Conservation (phyloP, 164 flowering plant genomes). For the Umbellularia californica region DNA sequence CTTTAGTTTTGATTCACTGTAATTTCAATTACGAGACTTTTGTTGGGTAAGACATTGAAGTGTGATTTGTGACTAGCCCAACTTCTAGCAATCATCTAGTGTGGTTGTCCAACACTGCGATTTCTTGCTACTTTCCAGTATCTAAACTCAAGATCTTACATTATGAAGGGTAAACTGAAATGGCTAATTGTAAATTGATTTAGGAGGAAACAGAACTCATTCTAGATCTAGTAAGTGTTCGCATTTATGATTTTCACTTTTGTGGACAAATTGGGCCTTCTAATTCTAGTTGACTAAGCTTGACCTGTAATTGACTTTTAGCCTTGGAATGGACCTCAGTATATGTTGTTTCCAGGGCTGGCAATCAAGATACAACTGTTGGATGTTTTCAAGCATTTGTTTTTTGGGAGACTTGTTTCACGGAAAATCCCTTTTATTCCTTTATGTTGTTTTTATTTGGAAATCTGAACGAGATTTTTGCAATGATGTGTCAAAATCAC, state of each 20-base stretch:
- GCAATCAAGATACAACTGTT: background rate
- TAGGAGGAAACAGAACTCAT: background rate
- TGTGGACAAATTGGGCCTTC: background rate
- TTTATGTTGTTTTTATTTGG: too few species aligned
- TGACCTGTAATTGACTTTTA: background rate
- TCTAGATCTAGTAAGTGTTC: background rate
- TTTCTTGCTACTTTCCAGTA: background rate
- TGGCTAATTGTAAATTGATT: background rate
- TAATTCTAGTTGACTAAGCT: background rate
- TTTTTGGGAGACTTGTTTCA: background rate
- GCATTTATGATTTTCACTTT: background rate
- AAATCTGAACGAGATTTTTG: background rate
- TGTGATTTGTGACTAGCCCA: background rate
- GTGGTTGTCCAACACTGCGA: background rate
- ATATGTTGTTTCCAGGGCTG: background rate
- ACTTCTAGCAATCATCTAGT: background rate
- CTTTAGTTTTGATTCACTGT: too few species aligned
- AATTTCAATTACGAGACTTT: too few species aligned
- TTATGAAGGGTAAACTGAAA: background rate
- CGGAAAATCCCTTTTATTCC: background rate
- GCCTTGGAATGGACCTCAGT: background rate
- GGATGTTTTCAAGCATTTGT: too few species aligned
- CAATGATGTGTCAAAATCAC: background rate
- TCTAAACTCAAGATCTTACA: background rate
- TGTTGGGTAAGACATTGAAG: background rate